Percentiles rank a stretch among this genome's conserved stretches.
Evolutionary conservation across 768 basidiomycete species (phyloP).

Genomic region (Pleurotus citrinopileatus): DNA sequence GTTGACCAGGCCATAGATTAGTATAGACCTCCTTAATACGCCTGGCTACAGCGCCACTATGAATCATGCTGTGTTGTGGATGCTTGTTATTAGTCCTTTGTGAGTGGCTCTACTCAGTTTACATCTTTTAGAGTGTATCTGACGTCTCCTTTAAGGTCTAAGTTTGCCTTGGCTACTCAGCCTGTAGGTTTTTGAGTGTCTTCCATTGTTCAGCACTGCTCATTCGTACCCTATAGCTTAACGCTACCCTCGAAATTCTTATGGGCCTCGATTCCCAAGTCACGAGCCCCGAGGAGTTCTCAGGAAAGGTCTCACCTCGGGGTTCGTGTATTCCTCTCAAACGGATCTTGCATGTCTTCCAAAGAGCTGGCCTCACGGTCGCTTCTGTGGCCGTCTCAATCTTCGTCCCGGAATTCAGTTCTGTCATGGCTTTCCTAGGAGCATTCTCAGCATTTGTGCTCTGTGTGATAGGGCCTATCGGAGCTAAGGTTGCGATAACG

Average conservation of each 20-base stretch:
- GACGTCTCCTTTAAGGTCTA: slow-evolving; percentile 50
- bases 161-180: slow-evolving; percentile 82
- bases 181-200: slow-evolving; percentile 49
- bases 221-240: slow-evolving; percentile 47
- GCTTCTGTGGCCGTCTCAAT: slow-evolving; percentile 71
- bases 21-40: slow-evolving; percentile 72
- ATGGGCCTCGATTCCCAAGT: slow-evolving; percentile 56
- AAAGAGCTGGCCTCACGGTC: slow-evolving; percentile 56
- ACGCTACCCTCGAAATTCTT: slow-evolving; percentile 76
- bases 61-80: slow-evolving; percentile 78
- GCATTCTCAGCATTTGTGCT: slow-evolving; percentile 81
- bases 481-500: slow-evolving; percentile 62
- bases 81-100: slow-evolving; percentile 79
- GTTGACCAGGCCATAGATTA: slow-evolving; percentile 52
- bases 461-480: slow-evolving; percentile 74
- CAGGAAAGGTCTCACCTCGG: slow-evolving; percentile 23
- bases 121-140: background rate
- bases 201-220: background rate
- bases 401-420: slow-evolving; percentile 74
- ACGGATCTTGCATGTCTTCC: slow-evolving; percentile 42
- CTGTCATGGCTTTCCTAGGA: slow-evolving; percentile 87
- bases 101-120: slow-evolving; percentile 31
- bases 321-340: slow-evolving; percentile 31
- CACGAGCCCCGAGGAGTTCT: slow-evolving; percentile 37
- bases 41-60: slow-evolving; percentile 68